phyloP scores from a whole-genome alignment of 768 basidiomycete genomes.

The Hericium alpestre region DNA sequence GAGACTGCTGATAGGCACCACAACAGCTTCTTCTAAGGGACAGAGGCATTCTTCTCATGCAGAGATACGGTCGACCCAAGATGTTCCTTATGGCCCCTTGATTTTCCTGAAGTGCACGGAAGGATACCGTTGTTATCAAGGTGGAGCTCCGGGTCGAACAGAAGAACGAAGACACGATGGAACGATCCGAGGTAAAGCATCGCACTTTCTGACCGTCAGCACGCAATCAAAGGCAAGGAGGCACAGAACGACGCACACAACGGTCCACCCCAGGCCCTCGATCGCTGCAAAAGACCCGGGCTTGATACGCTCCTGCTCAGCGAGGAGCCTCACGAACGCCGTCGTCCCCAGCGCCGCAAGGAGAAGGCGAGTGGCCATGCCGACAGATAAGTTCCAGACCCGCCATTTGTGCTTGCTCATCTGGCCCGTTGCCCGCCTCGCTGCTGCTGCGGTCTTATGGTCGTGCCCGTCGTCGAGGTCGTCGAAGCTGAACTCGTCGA shows the following conservation, averaged over 20 bases:
- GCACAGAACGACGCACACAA: slow-evolving; percentile 5
- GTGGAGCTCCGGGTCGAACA: no score
- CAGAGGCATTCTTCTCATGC: no score
- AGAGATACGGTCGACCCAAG: no score
- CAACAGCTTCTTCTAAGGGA: no score
- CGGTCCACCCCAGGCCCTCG: slow-evolving; percentile 9
- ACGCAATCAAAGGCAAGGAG: not conserved
- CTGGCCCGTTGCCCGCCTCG: not conserved
- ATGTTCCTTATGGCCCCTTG: no score
- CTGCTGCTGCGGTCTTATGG: not conserved
- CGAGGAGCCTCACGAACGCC: slow-evolving; percentile 6
- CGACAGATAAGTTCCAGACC: not conserved
- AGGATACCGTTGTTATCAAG: no score
- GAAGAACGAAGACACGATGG: not conserved
- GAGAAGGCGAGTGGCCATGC: slow-evolving; percentile 3
- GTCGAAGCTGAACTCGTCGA: slow-evolving; percentile 3
- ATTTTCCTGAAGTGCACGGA: no score
- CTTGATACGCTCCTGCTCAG: slow-evolving; percentile 1
- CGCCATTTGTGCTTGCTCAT: not conserved
- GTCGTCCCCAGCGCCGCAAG: slow-evolving; percentile 8
- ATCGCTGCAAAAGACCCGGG: slow-evolving; percentile 6
- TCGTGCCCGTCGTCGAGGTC: slow-evolving; percentile 1
- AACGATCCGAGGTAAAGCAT: not conserved
- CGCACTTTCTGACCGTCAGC: not conserved
- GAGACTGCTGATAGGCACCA: no score